A percentile compares a stretch with the other conserved stretches of the same genome.
Conservation (phyloP, 2,329 filamentous ascomycete species). For the Diaporthe vaccinii region DNA sequence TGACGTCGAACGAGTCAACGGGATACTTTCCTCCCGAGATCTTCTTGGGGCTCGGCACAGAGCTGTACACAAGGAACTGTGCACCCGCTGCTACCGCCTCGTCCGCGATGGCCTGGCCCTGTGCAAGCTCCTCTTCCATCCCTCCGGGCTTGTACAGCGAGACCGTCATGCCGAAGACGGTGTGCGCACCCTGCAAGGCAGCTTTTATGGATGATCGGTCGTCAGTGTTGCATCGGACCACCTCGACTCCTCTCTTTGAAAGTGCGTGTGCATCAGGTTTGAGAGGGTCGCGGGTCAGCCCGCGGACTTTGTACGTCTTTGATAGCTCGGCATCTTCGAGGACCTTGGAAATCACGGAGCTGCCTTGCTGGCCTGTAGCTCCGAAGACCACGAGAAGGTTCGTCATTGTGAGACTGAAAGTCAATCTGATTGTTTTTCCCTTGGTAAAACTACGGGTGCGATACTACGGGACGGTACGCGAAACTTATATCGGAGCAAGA, state of each 20-base stretch:
- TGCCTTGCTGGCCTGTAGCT: constrained; percentile 29
- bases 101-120: constrained; percentile 62
- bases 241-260: constrained; percentile 5
- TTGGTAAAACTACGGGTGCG: accelerated
- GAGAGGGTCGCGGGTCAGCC: neutral
- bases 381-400: constrained; percentile 26
- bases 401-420: neutral
- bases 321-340: constrained; percentile 18
- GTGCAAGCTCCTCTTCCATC: constrained; percentile 54
- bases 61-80: constrained; percentile 62
- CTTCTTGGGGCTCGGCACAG: constrained; percentile 56
- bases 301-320: neutral
- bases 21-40: constrained; percentile 54
- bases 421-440: neutral
- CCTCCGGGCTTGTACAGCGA: constrained; percentile 51
- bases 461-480: neutral
- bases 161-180: constrained; percentile 55
- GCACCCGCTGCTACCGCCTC: constrained; percentile 58
- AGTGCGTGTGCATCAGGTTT: constrained; percentile 19
- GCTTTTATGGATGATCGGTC: constrained; percentile 16
- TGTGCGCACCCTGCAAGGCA: constrained; percentile 50
- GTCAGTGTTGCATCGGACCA: neutral
- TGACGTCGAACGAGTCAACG: constrained; percentile 68
- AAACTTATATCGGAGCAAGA: neutral
- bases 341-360: constrained; percentile 25